These are phyloP conservation scores for Notholithocarpus densiflorus DNA, from an alignment of 306 rosid genomes.

Conservation along the genomic window DNA sequence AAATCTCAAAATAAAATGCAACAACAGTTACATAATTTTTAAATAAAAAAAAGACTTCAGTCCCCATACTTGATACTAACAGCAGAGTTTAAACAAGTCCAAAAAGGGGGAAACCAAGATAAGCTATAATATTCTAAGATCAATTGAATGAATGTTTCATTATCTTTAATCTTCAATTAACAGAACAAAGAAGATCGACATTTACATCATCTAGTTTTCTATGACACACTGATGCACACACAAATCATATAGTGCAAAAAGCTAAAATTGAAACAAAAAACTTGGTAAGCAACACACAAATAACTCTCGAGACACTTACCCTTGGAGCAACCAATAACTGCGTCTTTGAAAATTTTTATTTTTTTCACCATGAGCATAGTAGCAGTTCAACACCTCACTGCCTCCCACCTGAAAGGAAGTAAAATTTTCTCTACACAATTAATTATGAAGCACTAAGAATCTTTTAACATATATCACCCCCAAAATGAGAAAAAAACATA, in stretches of 20 bases:
- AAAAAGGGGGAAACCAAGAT: background rate
- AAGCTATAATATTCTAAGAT: background rate
- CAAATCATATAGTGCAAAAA: background rate
- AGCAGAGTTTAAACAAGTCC: background rate
- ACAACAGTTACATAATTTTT: background rate
- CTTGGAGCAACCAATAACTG: slow-evolving; percentile 88
- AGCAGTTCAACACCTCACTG: slow-evolving; percentile 74
- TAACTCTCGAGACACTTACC: slow-evolving; percentile 45
- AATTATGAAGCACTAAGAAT: slow-evolving; percentile 1
- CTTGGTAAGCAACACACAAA: background rate
- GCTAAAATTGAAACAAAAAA: slow-evolving; percentile 9
- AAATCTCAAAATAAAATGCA: background rate
- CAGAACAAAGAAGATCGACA: background rate
- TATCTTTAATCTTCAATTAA: background rate
- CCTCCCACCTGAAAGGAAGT: slow-evolving; percentile 63
- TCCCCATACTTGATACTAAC: background rate
- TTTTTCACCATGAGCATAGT: slow-evolving; percentile 88
- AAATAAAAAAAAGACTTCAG: background rate
- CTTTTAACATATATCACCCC: slow-evolving; percentile 9
- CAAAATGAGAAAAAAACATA: slow-evolving; percentile 6
- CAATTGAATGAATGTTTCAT: background rate
- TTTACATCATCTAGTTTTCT: background rate
- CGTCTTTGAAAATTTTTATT: slow-evolving; percentile 77
- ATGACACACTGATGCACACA: background rate
- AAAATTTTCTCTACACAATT: slow-evolving; percentile 5